phyloP scores from a whole-genome alignment of 2,329 filamentous ascomycete species.

The Pseudocercospora fijiensis region DNA sequence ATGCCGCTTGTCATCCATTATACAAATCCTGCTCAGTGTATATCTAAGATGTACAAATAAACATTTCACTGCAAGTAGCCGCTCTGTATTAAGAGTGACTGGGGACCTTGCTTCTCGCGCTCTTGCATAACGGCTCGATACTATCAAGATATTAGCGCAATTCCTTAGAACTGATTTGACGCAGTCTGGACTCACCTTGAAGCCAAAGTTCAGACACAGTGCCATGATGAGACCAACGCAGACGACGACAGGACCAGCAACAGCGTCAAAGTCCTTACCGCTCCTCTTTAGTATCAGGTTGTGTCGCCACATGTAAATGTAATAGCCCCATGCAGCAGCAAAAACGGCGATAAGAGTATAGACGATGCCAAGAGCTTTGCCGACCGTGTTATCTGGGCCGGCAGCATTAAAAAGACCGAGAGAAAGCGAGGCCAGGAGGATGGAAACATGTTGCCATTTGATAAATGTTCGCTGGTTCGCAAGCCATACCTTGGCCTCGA shows the following conservation, averaged over 20 bases:
- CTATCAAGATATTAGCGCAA: conserved; percentile 17
- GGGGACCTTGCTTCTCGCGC: conserved; percentile 11
- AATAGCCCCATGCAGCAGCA: conserved; percentile 82
- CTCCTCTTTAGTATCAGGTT: conserved; percentile 80
- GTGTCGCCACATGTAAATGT: conserved; percentile 72
- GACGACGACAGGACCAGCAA: conserved; percentile 79
- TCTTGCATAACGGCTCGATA: conserved; percentile 26
- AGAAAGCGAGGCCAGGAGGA: conserved; percentile 80
- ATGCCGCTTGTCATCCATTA: background rate
- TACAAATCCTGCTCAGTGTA: background rate
- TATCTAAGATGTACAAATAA: background rate
- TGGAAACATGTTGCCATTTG: conserved; percentile 95
- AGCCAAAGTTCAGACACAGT: conserved; percentile 80
- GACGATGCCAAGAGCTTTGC: conserved; percentile 73
- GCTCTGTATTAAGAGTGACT: conserved; percentile 1
- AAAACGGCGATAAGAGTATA: conserved; percentile 83
- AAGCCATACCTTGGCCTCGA: conserved; percentile 98
- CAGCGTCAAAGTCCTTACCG: conserved; percentile 89
- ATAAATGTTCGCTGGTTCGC: conserved; percentile 98
- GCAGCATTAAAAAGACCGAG: conserved; percentile 87
- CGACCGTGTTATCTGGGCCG: conserved; percentile 69
- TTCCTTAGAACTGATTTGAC: background rate
- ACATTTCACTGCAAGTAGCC: background rate
- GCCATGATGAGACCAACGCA: conserved; percentile 76
- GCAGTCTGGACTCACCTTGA: conserved; percentile 55